phyloP scores from a whole-genome alignment of 139 green algal genomes.

The Chlamydomonas applanata region DNA sequence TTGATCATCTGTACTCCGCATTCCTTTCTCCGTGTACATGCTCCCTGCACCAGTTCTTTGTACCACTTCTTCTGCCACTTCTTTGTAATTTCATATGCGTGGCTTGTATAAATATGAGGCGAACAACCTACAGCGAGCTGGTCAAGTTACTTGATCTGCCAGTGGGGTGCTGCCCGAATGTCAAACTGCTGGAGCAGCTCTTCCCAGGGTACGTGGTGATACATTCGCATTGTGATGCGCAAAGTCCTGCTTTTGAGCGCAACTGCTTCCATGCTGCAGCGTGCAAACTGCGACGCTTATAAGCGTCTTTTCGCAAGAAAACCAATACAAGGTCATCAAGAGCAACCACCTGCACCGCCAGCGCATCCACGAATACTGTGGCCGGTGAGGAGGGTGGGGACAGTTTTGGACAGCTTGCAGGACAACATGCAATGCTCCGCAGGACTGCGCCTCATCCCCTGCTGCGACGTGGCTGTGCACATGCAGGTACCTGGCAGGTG shows the following conservation, averaged over 20 bases:
- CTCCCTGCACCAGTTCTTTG: too few species aligned
- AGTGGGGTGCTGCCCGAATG: conserved; percentile 11
- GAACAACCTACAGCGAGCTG: too few species aligned
- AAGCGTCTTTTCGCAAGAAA: conserved; percentile 69
- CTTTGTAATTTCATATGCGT: too few species aligned
- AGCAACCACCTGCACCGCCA: conserved; percentile 58
- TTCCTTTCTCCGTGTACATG: too few species aligned
- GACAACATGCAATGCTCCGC: too few species aligned
- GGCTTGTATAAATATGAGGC: too few species aligned
- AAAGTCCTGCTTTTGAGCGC: background rate
- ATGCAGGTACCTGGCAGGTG: conserved; percentile 51
- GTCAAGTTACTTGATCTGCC: conserved; percentile 8
- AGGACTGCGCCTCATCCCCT: background rate
- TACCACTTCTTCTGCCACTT: too few species aligned
- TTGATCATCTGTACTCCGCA: too few species aligned
- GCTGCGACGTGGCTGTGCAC: background rate
- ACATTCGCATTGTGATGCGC: too few species aligned
- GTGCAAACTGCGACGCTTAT: conserved; percentile 37
- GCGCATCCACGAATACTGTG: conserved; percentile 33
- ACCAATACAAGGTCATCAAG: conserved; percentile 59
- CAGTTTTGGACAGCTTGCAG: too few species aligned
- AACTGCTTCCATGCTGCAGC: too few species aligned
- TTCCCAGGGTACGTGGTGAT: conserved; percentile 8
- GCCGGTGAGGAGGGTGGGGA: conserved; percentile 36
- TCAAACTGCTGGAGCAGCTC: background rate